These are phyloP conservation scores for Globisporangium parvum DNA, from an alignment of 352 stramenopile species.

Conservation along the genomic window DNA sequence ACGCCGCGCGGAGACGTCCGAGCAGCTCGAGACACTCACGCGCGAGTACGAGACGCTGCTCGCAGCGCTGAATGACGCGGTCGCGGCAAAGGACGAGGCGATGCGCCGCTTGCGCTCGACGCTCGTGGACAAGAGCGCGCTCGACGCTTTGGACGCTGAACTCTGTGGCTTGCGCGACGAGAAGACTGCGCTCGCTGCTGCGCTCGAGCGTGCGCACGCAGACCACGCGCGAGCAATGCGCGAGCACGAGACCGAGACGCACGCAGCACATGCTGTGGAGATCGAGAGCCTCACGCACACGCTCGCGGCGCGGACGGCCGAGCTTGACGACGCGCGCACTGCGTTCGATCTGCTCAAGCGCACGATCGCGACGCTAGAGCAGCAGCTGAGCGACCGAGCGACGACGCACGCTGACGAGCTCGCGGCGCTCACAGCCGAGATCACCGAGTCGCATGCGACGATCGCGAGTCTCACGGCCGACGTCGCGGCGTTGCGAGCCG, in stretches of 20 bases:
- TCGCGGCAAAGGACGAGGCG: constrained; percentile 39
- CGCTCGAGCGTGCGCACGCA: constrained; percentile 29
- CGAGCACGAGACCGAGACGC: constrained; percentile 29
- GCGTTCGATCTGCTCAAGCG: constrained; percentile 31
- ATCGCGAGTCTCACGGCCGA: constrained; percentile 29
- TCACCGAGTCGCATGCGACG: constrained; percentile 34
- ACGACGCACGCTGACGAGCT: constrained; percentile 31
- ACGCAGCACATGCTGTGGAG: constrained; percentile 27
- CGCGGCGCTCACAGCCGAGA: constrained; percentile 27
- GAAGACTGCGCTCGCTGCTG: constrained; percentile 41
- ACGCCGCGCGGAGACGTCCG: constrained; percentile 28
- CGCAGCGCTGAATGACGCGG: constrained; percentile 29
- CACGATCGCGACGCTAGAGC: constrained; percentile 31
- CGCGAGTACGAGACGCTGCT: constrained; percentile 50
- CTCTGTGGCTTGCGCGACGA: constrained; percentile 35
- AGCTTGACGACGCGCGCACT: constrained; percentile 31
- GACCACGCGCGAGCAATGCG: constrained; percentile 27
- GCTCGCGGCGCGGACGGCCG: constrained; percentile 32
- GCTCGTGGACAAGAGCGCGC: constrained; percentile 42
- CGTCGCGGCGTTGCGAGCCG: constrained; percentile 28
- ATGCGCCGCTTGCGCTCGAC: constrained; percentile 32
- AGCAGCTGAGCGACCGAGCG: constrained; percentile 26
- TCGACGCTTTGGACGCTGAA: constrained; percentile 38
- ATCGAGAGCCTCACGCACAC: constrained; percentile 31
- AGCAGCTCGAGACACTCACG: constrained; percentile 33